Evolutionary conservation across 2,329 filamentous ascomycete species (phyloP).

Genomic region (Verticillium nonalfalfae): DNA sequence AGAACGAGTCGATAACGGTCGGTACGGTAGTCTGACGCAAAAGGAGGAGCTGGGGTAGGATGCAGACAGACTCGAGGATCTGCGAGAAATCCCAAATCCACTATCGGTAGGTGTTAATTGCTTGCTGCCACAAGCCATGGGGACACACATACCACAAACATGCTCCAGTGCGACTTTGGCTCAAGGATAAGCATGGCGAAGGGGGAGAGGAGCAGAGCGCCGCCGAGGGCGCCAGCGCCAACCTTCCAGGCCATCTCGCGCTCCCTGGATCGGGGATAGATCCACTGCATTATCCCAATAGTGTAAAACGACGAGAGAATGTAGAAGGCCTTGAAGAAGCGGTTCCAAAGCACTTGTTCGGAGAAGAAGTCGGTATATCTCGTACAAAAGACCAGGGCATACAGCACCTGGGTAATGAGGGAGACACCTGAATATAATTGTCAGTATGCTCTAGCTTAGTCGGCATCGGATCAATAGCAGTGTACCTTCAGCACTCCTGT

Average conservation of each 20-base stretch:
- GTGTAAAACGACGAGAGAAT: slow-evolving; percentile 80
- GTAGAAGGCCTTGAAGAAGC: slow-evolving; percentile 85
- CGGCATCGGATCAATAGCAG: not conserved
- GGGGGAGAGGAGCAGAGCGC: slow-evolving; percentile 62
- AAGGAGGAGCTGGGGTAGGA: slow-evolving; percentile 85
- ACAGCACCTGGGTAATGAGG: slow-evolving; percentile 84
- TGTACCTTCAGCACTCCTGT: slow-evolving; percentile 76
- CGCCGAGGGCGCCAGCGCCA: slow-evolving; percentile 61
- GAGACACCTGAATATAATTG: slow-evolving; percentile 62
- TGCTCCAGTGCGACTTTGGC: slow-evolving; percentile 33
- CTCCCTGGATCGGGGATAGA: slow-evolving; percentile 83
- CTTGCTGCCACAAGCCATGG: not conserved
- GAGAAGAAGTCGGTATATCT: slow-evolving; percentile 80
- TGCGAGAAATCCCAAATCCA: slow-evolving; percentile 83
- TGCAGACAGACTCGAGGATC: slow-evolving; percentile 84
- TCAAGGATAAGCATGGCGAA: slow-evolving; percentile 67
- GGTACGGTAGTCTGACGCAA: slow-evolving; percentile 92
- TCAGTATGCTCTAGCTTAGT: not conserved
- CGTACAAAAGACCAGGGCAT: slow-evolving; percentile 77
- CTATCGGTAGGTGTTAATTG: slow-evolving; percentile 35
- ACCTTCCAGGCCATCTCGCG: slow-evolving; percentile 92
- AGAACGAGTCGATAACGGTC: slow-evolving; percentile 95
- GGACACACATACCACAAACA: slow-evolving; percentile 38
- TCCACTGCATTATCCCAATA: slow-evolving; percentile 77
- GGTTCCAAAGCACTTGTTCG: slow-evolving; percentile 58